phyloP scores from a whole-genome alignment of 345 rosid species.

The Eucalyptus viminalis region DNA sequence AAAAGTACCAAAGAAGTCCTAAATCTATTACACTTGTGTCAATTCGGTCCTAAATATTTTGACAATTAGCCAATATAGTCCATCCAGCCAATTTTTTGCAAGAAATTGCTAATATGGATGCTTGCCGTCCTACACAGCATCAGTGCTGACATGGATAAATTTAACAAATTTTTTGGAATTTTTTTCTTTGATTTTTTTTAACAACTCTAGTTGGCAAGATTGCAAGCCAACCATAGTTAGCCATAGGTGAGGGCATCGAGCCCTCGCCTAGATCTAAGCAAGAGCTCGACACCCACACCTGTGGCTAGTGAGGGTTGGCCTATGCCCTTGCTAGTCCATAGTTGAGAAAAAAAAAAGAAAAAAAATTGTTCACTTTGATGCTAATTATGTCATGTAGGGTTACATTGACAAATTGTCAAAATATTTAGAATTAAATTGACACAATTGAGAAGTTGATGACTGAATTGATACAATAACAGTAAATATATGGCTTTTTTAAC shows the following conservation, averaged over 20 bases:
- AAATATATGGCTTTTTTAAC: not conserved
- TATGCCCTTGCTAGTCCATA: not conserved
- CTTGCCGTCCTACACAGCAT: rapidly evolving
- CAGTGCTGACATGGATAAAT: not conserved
- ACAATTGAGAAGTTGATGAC: not conserved
- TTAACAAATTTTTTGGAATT: not conserved
- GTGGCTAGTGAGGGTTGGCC: not conserved
- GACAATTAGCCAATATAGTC: not conserved
- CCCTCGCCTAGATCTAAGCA: too few relatives aligned
- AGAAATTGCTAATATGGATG: rapidly evolving
- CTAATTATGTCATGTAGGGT: not conserved
- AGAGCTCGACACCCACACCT: too few relatives aligned
- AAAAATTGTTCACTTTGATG: too few relatives aligned
- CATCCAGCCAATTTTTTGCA: not conserved
- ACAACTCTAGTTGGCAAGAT: not conserved
- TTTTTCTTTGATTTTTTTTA: not conserved
- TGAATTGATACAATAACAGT: too few relatives aligned
- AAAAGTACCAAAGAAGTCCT: not conserved
- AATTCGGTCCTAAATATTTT: not conserved
- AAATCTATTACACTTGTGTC: not conserved
- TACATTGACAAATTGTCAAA: not conserved
- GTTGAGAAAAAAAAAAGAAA: too few relatives aligned
- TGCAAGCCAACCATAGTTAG: too few relatives aligned
- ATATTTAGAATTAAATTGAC: too few relatives aligned
- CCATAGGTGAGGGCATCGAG: too few relatives aligned